Base-by-base conservation (phyloP, 2,329 filamentous ascomycete genomes). In the Cladophialophora psammophila region DNA sequence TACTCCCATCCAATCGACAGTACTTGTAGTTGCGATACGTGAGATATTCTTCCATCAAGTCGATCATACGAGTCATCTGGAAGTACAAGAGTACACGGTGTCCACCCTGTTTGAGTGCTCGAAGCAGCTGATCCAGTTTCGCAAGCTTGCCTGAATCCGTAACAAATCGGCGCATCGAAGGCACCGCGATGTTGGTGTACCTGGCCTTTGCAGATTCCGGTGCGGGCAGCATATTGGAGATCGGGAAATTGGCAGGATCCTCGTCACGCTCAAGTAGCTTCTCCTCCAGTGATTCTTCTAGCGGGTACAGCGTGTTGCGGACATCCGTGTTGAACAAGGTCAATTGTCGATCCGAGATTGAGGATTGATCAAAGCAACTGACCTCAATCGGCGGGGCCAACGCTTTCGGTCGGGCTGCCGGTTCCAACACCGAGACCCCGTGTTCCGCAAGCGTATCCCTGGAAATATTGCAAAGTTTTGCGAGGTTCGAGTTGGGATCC, bases 21-120 rank as follows among this genome's bases (percentile, higher is more conserved):
- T 97, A 99, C 80, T 96, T 97, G 89, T 97, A 98, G 81, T 98
- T 97, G 78, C 95, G 92, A 82, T 98, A 98, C 0, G 95, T 98
- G 66, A 99, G 85, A 74, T 98, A 99, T 80, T 99, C 95, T 79
- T 99, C 95, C 92, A 98, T 98, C 68, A 99, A 84, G 78, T 99
- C 94, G 76, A 99, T 98, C 95, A 99, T 99, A 76, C 92, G 91
- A 3, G 95, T 99, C 95, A 99, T 99, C 84, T 99, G 95, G 91
- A 99, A 99, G 85, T 99, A 99, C 20, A 99, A 84, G 62, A 99
- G 84, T 26, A 99, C 95, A 75, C 95, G 93, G 74, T 99, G 95
- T 40, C 91, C 91, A 70, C 91, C 92, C 69, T 93, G 91, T 85
- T 98, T 99, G 75, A 99, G 89, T 78, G 93, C 87, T 77, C 91